Base-by-base conservation (phyloP, 1,284 basidiomycete species). In the Coniferiporia weirii region DNA sequence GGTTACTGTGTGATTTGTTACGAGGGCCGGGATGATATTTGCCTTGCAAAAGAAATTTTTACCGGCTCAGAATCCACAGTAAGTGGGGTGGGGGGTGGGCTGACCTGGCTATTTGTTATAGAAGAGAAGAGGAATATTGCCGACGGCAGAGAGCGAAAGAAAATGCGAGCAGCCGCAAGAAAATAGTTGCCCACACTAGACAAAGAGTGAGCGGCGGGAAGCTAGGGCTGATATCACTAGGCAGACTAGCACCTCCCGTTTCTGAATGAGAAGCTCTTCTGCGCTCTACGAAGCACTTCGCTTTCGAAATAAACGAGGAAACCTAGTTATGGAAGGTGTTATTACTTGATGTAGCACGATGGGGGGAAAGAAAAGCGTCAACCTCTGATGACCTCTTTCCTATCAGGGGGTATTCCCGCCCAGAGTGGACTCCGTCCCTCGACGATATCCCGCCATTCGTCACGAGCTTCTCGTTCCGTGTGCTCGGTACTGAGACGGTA, bases 1-100 rank as follows among this genome's bases (percentile, higher is more conserved):
- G 3, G 94, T 98, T n/a, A 95, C 93, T 0, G 92, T 95, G 71
- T 95, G 93, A 71, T 95, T 97, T 1, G 96, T 98, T 52, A 97
- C 87, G 66, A 98, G 91, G 6, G 89, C 91, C 0, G 96, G 96
- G 1, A 98, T 76, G 54, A 93, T 91, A 64, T 84, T 82, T 15
- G 89, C 90, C 82, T 91, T 63, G 54, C 62, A n/a, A 34, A 35
- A 36, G 22, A 13, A 36, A 8, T 43, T 27, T 13, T 27, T 12
- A 27, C 36, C 43, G 32, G 13, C n/a, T n/a, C 12, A 19, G 44
- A 3, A 46, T 17, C 38, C 15, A 36, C 5, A n/a, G 44, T 19
- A 17, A 50, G 45, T 2, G 5, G 27, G 27, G 27, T 3, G 27
- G 27, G 27, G 54, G 38, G 54, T 52, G 38, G 35, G 17, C 52